These are phyloP conservation scores for Alternaria ethzedia DNA, from an alignment of 2,329 filamentous ascomycete genomes.

Conservation along the genomic window DNA sequence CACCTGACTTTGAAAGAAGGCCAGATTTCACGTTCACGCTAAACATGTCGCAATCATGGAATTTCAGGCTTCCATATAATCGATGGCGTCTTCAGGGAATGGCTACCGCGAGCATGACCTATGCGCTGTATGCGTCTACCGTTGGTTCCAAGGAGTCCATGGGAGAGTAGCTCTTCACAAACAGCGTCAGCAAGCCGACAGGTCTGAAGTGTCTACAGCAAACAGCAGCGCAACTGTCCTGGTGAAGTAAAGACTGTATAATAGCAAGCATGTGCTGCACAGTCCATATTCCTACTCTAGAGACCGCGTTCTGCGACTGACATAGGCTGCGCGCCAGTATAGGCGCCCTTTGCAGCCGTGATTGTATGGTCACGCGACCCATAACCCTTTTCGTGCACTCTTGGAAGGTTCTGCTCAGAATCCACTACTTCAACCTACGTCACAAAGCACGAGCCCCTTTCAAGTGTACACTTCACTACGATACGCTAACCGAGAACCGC, in stretches of 20 bases:
- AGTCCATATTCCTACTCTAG: not conserved
- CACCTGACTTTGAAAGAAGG: not conserved
- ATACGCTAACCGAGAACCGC: not conserved
- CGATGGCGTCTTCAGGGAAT: not conserved
- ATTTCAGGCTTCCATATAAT: not conserved
- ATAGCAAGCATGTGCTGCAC: not conserved
- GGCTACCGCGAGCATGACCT: not conserved
- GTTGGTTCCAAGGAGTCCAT: not conserved
- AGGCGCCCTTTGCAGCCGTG: not conserved
- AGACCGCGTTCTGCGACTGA: not conserved
- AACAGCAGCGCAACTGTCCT: accelerated
- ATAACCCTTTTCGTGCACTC: not conserved
- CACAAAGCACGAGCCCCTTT: not conserved
- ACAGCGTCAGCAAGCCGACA: not conserved
- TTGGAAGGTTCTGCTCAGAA: not conserved
- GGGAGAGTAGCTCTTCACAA: not conserved
- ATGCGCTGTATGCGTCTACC: not conserved
- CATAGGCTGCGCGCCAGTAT: not conserved
- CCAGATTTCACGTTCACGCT: not conserved
- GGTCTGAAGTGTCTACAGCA: not conserved
- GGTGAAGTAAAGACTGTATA: not conserved
- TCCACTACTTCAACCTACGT: not conserved
- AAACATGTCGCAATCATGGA: not conserved
- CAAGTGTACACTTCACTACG: not conserved
- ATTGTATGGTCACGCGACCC: not conserved